Base-by-base conservation (phyloP, 441 rosid genomes). In the Hura crepitans region DNA sequence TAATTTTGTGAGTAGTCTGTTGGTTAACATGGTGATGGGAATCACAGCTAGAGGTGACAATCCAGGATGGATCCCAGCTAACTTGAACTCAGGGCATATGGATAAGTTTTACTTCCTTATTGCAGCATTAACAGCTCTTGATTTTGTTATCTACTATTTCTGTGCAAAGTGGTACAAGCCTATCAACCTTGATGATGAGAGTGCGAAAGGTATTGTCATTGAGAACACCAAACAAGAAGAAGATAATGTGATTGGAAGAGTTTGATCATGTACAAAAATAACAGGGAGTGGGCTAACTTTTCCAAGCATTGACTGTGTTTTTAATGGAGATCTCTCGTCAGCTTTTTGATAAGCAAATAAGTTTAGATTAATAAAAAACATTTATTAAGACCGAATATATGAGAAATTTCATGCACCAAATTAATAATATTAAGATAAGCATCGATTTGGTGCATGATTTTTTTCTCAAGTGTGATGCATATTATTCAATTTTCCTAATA, bases 21-120 rank as follows among this genome's bases (percentile, higher is more conserved):
- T 93, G 72, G 91, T 93, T 25, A 77, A 68, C 72, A 74, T 87
- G 78, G 96, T 93, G 9, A 93, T 85, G 90, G 77, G 49, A n/a
- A 77, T 89, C 35, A 89, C 97, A 0, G 75, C 88, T 0, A 84
- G 74, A 77, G 96, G 88, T 0, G 22, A 70, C 14, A 78, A 50
- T 2, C 93, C 85, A 0, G 98, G 97, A 11, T 93, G 98, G 98
- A 93, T 93, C 55, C 95, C 97, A 0, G 82, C 81, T 5, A 72
- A 88, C 71, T 73, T 93, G 45, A 93, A 93, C 65, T 20, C 39
- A 2, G 97, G 97, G 23, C 95, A 89, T 58, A 83, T 93, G 85
- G 96, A 91, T 78, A 70, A 92, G 71, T 91, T 88, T 72, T 91
- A 85, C 79, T 87, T 89, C 81, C 75, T 89, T 1, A 77, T 93